These are phyloP conservation scores for Venturia asperata DNA, from an alignment of 2,329 filamentous ascomycete species.

Conservation along the genomic window DNA sequence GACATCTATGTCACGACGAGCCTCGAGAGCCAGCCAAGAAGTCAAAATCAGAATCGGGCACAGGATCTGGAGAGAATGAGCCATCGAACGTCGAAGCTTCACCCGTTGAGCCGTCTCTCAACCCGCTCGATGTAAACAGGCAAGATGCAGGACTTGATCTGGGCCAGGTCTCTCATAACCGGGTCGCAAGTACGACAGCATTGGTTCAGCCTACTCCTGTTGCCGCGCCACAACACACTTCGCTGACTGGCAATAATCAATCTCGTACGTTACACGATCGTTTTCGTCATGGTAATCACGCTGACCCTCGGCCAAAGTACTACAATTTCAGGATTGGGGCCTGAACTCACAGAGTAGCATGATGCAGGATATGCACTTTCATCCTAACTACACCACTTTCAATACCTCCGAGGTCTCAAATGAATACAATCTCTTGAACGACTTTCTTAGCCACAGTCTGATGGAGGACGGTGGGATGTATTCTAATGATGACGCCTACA, in stretches of 20 bases:
- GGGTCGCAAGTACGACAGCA: slow-evolving; percentile 44
- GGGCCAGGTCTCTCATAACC: slow-evolving; percentile 30
- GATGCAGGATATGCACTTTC: slow-evolving; percentile 91
- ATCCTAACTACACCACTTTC: slow-evolving; percentile 85
- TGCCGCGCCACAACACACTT: slow-evolving; percentile 58
- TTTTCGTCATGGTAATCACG: slow-evolving; percentile 24
- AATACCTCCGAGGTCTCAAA: slow-evolving; percentile 88
- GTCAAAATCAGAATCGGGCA: slow-evolving; percentile 51
- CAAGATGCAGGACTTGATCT: slow-evolving; percentile 35
- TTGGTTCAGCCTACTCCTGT: slow-evolving; percentile 66
- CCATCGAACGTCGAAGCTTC: slow-evolving; percentile 27
- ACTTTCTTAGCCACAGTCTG: slow-evolving; percentile 87
- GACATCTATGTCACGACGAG: slow-evolving; percentile 96
- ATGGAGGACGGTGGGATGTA: slow-evolving; percentile 59
- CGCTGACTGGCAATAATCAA: slow-evolving; percentile 58
- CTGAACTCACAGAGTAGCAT: slow-evolving; percentile 57
- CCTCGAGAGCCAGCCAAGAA: slow-evolving; percentile 84
- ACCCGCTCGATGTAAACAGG: slow-evolving; percentile 27
- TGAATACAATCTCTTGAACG: slow-evolving; percentile 94
- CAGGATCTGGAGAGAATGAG: slow-evolving; percentile 30
- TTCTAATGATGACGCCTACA: slow-evolving; percentile 42
- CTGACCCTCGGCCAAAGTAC: slow-evolving; percentile 21
- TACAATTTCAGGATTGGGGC: slow-evolving; percentile 72
- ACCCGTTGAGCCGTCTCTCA: slow-evolving; percentile 27
- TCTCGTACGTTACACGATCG: slow-evolving; percentile 57